Base-by-base conservation (phyloP, 2,329 filamentous ascomycete species). In the Monosporascus sp. region DNA sequence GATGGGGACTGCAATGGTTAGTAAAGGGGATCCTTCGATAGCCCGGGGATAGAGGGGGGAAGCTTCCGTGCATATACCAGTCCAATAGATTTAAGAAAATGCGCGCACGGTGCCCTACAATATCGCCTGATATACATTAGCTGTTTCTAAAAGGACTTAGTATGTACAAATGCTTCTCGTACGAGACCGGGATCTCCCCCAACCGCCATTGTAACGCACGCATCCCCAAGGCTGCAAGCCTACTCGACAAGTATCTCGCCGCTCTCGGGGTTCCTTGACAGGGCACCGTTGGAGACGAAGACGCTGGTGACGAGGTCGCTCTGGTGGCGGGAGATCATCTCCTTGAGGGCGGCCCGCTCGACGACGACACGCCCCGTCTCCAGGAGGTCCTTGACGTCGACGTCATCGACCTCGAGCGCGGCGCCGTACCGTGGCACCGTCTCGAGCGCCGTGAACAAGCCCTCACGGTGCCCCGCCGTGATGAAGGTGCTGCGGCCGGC, bases 341-440 rank as follows among this genome's bases (percentile, higher is more conserved):
- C 80, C 70, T 86, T 81, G 66, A 99, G 77, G 37, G 93, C 93
- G 43, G 76, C 74, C 69, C 88, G 84, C 81, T 99, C 94, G 64
- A 99, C 84, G 56, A 99, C 85, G 56, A 99, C 76, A 65, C 91
- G 85, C 51, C 89, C 88, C 51, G 87, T 85, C 76, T 94, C 90
- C 61, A 99, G 74, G 59, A 99, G 73, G 70, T 97, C 90, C 81
- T 97, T 99, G 58, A 99, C 91, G 72, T 97, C 94, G 37, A 99
- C 90, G 58, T 96, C 88, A n/a, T 80, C 76, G 55, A 87, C 77
- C 53, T 83, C 80, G 61, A 91, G 75, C 8, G 87, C 86, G 52
- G 84, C 82, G 20, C 88, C 90, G 57, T 91, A 81, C 64, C 82
- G 75, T 8, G 80, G 82, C 57, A 86, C 73, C 55, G 82, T 74